Percentiles rank a stretch among this genome's conserved stretches.
These are phyloP conservation scores for Pichia kudriavzevii DNA, from an alignment of 1,139 yeast species.

Conservation along the genomic window DNA sequence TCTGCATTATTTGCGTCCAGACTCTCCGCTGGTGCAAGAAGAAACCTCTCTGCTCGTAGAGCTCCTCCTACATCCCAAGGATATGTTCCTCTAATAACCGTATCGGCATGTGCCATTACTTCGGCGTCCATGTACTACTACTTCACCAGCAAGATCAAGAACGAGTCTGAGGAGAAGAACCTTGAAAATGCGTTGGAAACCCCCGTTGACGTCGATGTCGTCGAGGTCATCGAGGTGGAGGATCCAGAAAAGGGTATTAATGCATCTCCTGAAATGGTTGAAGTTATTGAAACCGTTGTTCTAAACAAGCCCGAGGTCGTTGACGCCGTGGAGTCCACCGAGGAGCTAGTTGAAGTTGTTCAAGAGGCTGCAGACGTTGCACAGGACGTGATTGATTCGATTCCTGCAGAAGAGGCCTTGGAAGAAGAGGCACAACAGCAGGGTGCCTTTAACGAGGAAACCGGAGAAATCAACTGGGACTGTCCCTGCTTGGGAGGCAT, in stretches of 20 bases:
- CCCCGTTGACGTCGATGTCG: constrained; percentile 15
- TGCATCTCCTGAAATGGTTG: no score
- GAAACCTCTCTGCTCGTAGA: constrained; percentile 1
- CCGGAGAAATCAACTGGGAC: constrained; percentile 99
- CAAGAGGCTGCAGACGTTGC: no score
- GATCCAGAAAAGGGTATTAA: not conserved
- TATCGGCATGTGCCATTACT: constrained; percentile 18
- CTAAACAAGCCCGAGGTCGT: constrained; percentile 1
- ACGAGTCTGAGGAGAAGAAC: constrained; percentile 9
- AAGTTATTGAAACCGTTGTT: constrained; percentile 3
- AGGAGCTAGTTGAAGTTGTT: constrained; percentile 2
- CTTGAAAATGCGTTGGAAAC: constrained; percentile 1
- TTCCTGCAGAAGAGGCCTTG: constrained; percentile 9
- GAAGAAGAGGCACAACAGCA: constrained; percentile 22
- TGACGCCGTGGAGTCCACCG: constrained; percentile 1
- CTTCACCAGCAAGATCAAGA: constrained; percentile 11
- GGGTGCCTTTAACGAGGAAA: constrained; percentile 84
- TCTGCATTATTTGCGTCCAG: no score
- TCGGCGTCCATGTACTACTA: constrained; percentile 16
- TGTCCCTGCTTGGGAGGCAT: constrained; percentile 99
- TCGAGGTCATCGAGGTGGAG: constrained; percentile 7
- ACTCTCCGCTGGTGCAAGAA: not conserved
- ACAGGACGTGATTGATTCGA: constrained; percentile 4
- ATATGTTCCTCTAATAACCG: constrained; percentile 13
- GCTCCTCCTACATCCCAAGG: constrained; percentile 1